Percentiles rank a stretch among this genome's conserved stretches.
Conservation (phyloP, 495 filamentous ascomycete species). For the Mytilinidion resinicola region DNA sequence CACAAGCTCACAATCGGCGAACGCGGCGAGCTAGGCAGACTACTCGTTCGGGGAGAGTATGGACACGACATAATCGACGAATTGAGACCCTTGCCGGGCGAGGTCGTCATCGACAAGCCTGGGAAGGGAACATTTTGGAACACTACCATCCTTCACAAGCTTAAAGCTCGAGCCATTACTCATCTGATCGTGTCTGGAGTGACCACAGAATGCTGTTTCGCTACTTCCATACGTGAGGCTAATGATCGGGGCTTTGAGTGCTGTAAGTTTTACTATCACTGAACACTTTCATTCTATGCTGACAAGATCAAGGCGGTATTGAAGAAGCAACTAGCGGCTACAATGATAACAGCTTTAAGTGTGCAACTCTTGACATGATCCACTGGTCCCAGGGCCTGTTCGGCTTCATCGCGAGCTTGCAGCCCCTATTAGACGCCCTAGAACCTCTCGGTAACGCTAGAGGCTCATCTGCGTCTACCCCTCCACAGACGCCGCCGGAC, state of each 20-base stretch:
- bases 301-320: conserved; percentile 34
- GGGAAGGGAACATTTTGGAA: conserved; percentile 36
- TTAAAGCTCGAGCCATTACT: conserved; percentile 32
- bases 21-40: conserved; percentile 36
- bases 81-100: conserved; percentile 28
- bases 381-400: conserved; percentile 46
- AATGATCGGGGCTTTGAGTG: conserved; percentile 35
- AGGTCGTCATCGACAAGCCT: conserved; percentile 35
- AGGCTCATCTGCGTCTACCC: conserved; percentile 15
- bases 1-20: conserved; percentile 45
- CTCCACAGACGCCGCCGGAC: conserved; percentile 32
- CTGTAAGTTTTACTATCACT: conserved; percentile 26
- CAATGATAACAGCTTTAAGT: conserved; percentile 38
- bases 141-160: conserved; percentile 30
- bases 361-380: conserved; percentile 40
- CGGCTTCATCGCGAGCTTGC: conserved; percentile 42
- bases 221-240: conserved; percentile 32
- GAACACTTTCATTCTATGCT: conserved; percentile 32
- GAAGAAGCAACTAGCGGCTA: conserved; percentile 44
- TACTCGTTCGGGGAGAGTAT: conserved; percentile 30
- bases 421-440: conserved; percentile 32
- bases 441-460: conserved; percentile 5
- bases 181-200: conserved; percentile 33
- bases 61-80: conserved; percentile 39
- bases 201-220: conserved; percentile 35